phyloP scores from a whole-genome alignment of 768 basidiomycete genomes.

The Auricularia cornea region DNA sequence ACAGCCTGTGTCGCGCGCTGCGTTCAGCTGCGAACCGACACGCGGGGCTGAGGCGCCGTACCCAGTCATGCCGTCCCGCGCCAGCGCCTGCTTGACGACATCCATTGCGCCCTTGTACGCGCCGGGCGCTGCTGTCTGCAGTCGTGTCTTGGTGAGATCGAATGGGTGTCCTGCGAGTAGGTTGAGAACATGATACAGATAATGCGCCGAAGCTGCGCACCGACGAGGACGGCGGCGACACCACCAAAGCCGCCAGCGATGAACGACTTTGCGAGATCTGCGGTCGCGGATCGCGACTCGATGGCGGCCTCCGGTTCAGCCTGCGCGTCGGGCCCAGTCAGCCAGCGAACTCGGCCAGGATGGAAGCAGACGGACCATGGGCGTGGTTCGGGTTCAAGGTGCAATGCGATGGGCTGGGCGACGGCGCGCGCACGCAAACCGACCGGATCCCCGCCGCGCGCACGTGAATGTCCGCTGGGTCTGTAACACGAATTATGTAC shows the following conservation, averaged over 20 bases:
- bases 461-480: no score
- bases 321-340: not conserved
- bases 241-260: slow-evolving; percentile 93
- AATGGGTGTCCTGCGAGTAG: slow-evolving; percentile 78
- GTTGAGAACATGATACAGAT: not conserved
- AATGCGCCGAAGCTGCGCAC: slow-evolving; percentile 36
- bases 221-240: slow-evolving; percentile 77
- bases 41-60: slow-evolving; percentile 26
- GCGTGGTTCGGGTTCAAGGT: not conserved
- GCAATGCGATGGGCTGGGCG: not conserved
- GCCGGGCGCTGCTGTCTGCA: slow-evolving; percentile 88
- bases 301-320: not conserved
- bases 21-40: not conserved
- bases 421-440: no score
- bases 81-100: slow-evolving; percentile 84
- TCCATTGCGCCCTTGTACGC: slow-evolving; percentile 88
- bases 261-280: slow-evolving; percentile 67
- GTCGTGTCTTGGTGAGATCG: slow-evolving; percentile 90
- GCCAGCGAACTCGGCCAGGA: not conserved
- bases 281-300: slow-evolving; percentile 18
- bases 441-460: no score
- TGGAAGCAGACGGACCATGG: not conserved
- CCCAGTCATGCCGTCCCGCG: slow-evolving; percentile 88
- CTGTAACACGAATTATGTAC: no score
- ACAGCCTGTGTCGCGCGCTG: slow-evolving; percentile 52